Conservation (phyloP, 164 flowering plant genomes). For the Magnolia kwangsiensis region DNA sequence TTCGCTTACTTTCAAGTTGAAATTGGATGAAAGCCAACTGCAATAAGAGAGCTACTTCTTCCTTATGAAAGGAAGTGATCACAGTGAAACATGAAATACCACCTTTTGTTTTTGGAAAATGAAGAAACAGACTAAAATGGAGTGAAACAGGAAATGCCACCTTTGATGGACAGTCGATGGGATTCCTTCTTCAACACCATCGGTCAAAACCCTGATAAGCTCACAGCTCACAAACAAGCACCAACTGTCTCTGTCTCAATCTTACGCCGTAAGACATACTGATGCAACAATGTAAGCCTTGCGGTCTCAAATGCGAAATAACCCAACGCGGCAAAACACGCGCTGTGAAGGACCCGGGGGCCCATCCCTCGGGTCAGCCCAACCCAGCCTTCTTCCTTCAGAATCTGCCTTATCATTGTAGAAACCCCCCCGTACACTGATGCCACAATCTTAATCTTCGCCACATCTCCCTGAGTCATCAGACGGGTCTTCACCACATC, state of each 20-base stretch:
- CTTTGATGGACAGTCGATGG: not conserved
- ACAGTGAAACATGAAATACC: not conserved
- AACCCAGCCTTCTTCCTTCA: constrained; percentile 90
- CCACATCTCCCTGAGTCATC: constrained; percentile 88
- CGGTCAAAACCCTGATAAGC: not conserved
- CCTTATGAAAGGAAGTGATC: not conserved
- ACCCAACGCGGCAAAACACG: constrained; percentile 91
- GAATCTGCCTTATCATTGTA: constrained; percentile 60
- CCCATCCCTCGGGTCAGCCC: constrained; percentile 88
- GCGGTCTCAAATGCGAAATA: constrained; percentile 99
- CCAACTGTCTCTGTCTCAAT: constrained; percentile 29
- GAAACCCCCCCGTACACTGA: constrained; percentile 59
- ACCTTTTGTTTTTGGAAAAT: not conserved
- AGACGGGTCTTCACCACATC: constrained; percentile 96
- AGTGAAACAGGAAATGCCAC: not conserved
- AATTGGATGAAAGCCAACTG: not conserved
- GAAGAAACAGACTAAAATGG: not conserved
- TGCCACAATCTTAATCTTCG: constrained; percentile 38
- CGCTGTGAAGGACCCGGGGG: constrained; percentile 86
- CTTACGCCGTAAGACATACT: constrained; percentile 49
- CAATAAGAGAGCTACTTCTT: not conserved
- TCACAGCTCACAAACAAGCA: constrained; percentile 12
- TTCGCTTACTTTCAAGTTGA: not conserved
- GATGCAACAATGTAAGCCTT: constrained; percentile 61
- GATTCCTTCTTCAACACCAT: not conserved